Conservation (phyloP, 1,284 basidiomycete genomes). For the Singerocomus rubriflavus region DNA sequence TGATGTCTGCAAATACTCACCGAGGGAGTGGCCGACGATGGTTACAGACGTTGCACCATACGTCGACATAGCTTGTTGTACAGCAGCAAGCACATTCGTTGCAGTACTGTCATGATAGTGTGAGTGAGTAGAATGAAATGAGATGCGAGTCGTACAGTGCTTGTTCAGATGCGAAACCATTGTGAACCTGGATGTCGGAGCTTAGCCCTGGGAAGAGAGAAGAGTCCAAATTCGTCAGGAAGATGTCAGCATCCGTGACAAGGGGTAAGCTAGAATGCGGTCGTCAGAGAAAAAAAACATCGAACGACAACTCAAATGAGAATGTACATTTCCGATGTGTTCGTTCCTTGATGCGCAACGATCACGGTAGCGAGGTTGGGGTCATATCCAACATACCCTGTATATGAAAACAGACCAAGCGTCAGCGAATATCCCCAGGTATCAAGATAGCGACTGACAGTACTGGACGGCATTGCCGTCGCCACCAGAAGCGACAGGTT, state of each 20-base stretch:
- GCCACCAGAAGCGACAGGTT: constrained; percentile 61
- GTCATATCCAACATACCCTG: constrained; percentile 42
- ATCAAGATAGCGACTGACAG: constrained; percentile 31
- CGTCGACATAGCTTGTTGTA: constrained; percentile 40
- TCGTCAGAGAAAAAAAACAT: not conserved
- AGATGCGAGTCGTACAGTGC: constrained; percentile 37
- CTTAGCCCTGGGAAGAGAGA: constrained; percentile 60
- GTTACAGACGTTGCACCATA: constrained; percentile 45
- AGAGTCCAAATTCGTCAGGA: constrained; percentile 38
- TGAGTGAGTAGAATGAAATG: not conserved
- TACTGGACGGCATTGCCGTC: constrained; percentile 52
- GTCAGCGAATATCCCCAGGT: not conserved
- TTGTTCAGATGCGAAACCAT: constrained; percentile 55
- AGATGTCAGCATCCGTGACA: constrained; percentile 53
- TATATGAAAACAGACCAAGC: not conserved
- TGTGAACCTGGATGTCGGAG: constrained; percentile 49
- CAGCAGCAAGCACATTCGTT: constrained; percentile 45
- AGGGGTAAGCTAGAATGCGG: constrained; percentile 39
- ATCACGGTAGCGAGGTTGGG: constrained; percentile 34
- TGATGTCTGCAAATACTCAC: constrained; percentile 26
- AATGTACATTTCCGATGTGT: constrained; percentile 33
- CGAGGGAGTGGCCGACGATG: constrained; percentile 56
- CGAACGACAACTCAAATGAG: not conserved
- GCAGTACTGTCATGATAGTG: constrained; percentile 43
- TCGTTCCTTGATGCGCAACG: constrained; percentile 38